Base-by-base conservation (phyloP, 805 yeast genomes). In the Cyberlindnera xishuangbannaensis region DNA sequence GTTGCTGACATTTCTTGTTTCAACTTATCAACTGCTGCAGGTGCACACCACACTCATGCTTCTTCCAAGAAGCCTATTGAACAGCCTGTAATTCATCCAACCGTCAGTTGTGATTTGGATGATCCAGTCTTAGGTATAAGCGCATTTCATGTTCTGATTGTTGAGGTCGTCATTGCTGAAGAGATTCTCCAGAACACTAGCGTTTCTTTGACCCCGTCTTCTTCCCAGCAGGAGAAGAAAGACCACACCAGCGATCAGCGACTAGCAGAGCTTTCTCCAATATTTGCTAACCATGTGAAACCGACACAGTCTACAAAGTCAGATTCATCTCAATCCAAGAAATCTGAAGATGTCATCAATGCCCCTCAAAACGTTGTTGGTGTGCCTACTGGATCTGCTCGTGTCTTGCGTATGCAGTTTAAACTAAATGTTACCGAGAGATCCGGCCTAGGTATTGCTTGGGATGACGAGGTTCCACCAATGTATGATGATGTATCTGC, bases 381-480 rank as follows among this genome's bases (percentile, higher is more conserved):
- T 29, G 73, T 82, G 1, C 88, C 94, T 3, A 92, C 97, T 0
- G 98, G 98, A 12, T 84, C 95, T 4, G 98, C 98, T 0, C 66
- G 98, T 30, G 95, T 92, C 2, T 64, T 92, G 40, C 65, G 97
- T 44, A 92, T 92, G 97, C 96, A 88, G 57, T 90, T 92, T 61
- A 80, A 82, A 44, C 50, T 90, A n/a, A 65, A 67, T 3, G 60
- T 92, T 15, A 83, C 95, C 3, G 97, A 88, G 54, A 68, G 97
- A 39, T 81, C 95, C 0, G 99, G 99, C 0, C 67, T 92, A 26
- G 98, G 98, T 5, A 85, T 92, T 19, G 83, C 97, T 0, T 92
- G 98, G 97, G 97, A 90, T 58, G 97, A 90, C 53, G 98, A 92
- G 58, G 97, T 94, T 13, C 99, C 99, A 2, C 99, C 99, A 1